Evolutionary conservation across 2,329 filamentous ascomycete species (phyloP).

Genomic region (Fusarium buharicum): DNA sequence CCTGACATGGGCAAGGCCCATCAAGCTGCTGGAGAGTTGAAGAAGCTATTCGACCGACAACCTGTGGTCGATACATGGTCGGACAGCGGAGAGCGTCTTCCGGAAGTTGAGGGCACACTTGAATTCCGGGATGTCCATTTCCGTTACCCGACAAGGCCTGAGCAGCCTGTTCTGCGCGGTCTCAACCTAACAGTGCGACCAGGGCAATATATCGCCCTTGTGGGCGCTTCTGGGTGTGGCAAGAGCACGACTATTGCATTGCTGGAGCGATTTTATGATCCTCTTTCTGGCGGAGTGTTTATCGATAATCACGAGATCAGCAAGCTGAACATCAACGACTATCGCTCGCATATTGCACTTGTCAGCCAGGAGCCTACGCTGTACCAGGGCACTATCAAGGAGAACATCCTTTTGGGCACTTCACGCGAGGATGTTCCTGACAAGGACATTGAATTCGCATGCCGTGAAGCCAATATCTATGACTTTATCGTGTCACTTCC

Average conservation of each 20-base stretch:
- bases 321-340: conserved; percentile 83
- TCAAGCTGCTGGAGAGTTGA: conserved; percentile 81
- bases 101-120: conserved; percentile 76
- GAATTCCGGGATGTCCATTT: conserved; percentile 96
- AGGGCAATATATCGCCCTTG: conserved; percentile 86
- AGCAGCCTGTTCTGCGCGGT: conserved; percentile 90
- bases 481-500: conserved; percentile 89
- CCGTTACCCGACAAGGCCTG: conserved; percentile 89
- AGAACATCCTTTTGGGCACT: conserved; percentile 87
- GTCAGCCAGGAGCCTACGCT: conserved; percentile 95
- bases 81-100: conserved; percentile 69
- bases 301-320: conserved; percentile 87
- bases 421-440: conserved; percentile 75
- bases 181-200: conserved; percentile 78
- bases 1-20: conserved; percentile 95
- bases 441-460: conserved; percentile 78
- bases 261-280: conserved; percentile 94
- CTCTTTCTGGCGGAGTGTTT: conserved; percentile 79
- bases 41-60: conserved; percentile 83
- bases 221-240: conserved; percentile 93
- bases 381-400: conserved; percentile 90
- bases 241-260: conserved; percentile 94
- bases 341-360: conserved; percentile 83
- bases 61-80: conserved; percentile 88
- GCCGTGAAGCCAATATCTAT: conserved; percentile 91